phyloP scores from a whole-genome alignment of 2,329 filamentous ascomycete species.

The Xenosphaeropsis pyriputrescens region DNA sequence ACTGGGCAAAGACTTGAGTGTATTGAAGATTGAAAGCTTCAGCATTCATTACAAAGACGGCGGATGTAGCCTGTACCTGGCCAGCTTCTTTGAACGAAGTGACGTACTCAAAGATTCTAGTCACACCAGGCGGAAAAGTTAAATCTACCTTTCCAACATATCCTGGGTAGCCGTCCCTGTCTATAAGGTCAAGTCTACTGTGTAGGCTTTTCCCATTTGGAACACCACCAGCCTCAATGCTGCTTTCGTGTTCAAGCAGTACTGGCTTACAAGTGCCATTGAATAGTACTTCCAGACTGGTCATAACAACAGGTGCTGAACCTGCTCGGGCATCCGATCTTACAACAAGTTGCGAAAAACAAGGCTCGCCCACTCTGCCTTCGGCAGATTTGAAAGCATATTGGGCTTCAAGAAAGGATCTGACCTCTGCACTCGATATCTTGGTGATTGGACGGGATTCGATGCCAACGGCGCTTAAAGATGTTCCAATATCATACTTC shows the following conservation, averaged over 20 bases:
- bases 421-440: slow-evolving; percentile 32
- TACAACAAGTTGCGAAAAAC: slow-evolving; percentile 40
- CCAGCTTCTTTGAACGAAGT: slow-evolving; percentile 70
- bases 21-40: slow-evolving; percentile 55
- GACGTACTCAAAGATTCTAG: slow-evolving; percentile 54
- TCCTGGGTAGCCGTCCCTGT: slow-evolving; percentile 17
- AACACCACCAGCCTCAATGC: no score
- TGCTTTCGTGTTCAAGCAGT: slow-evolving; percentile 3
- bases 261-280: slow-evolving; percentile 42
- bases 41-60: slow-evolving; percentile 47
- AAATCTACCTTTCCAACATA: slow-evolving; percentile 47
- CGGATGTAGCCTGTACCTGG: slow-evolving; percentile 51
- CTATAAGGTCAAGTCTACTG: no score
- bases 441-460: slow-evolving; percentile 32
- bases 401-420: slow-evolving; percentile 37
- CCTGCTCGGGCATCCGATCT: slow-evolving; percentile 37
- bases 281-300: slow-evolving; percentile 37
- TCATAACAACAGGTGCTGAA: slow-evolving; percentile 35
- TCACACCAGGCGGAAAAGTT: slow-evolving; percentile 50
- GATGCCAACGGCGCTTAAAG: slow-evolving; percentile 32
- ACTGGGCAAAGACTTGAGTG: slow-evolving; percentile 35
- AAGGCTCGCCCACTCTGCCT: slow-evolving; percentile 45
- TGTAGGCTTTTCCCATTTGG: no score
- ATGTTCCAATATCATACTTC: slow-evolving; percentile 45
- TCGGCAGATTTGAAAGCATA: slow-evolving; percentile 44